A percentile compares a stretch with the other conserved stretches of the same genome.
Conservation (phyloP, 2,329 filamentous ascomycete genomes). For the Arthrobotrys sinensis region DNA sequence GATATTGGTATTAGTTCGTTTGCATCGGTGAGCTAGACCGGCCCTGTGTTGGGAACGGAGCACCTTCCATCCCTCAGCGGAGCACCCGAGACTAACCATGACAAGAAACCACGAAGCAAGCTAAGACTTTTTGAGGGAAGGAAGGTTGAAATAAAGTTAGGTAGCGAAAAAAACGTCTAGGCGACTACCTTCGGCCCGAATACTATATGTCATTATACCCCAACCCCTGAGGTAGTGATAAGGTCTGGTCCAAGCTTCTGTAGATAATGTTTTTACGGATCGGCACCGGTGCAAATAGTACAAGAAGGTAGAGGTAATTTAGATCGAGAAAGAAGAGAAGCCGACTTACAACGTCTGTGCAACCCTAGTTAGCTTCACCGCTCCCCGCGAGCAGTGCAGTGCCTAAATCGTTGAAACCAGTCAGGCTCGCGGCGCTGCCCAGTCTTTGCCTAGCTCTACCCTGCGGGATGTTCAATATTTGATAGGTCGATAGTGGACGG, state of each 20-base stretch:
- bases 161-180: constrained; percentile 9
- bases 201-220: not conserved
- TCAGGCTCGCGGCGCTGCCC: too few relatives aligned
- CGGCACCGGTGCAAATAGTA: not conserved
- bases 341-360: too few relatives aligned
- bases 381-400: too few relatives aligned
- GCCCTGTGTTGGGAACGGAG: not conserved
- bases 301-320: not conserved
- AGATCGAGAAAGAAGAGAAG: not conserved
- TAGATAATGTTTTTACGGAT: not conserved
- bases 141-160: constrained; percentile 12
- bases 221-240: not conserved
- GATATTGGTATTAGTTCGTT: not conserved
- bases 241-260: not conserved
- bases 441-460: too few relatives aligned
- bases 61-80: not conserved
- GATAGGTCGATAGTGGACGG: too few relatives aligned
- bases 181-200: not conserved
- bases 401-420: too few relatives aligned
- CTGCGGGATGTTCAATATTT: too few relatives aligned
- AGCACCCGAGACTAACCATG: not conserved
- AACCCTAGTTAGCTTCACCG: too few relatives aligned
- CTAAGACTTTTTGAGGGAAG: constrained; percentile 7
- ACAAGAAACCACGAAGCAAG: constrained; percentile 6
- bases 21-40: not conserved